Base-by-base conservation (phyloP, 495 filamentous ascomycete species). In the Neurospora intermedia region DNA sequence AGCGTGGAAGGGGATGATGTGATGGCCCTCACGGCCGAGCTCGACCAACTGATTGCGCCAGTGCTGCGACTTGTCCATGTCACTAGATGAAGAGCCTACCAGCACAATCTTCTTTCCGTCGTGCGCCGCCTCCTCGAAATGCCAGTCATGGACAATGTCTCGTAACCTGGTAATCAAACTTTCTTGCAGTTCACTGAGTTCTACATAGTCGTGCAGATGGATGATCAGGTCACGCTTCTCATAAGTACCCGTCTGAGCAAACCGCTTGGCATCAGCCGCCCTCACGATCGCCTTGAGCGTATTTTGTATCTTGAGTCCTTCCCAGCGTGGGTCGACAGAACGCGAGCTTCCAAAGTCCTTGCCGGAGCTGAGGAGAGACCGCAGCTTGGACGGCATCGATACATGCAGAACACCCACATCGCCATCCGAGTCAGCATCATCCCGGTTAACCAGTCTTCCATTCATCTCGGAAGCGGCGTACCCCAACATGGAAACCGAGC, bases 181-280 rank as follows among this genome's bases (percentile, higher is more conserved):
- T 23, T 89, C 86, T 10, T 84, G 77, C 1, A 91, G 89, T 70
- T 83, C 82, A 75, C 85, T 87, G 15, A 98, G 84, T 59, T 96
- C 92, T 38, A 88, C 88, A 77, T 93, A 93, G 78, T 97, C 94
- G 75, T 91, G 88, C 11, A 98, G 81, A 69, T 94, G 91, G 10
- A 99, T 82, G 73, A 98, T 93, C 1, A 86, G 76, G 59, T 77
- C 76, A 46, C 78, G 76, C 11, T 79, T 72, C 40, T 41, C 10
- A 27, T 27, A 46, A 10, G 69, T 54, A 40, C 59, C n/a, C 23
- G 9, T 38, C 54, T 27, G 35, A 13, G 69, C 27, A 38, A 70
- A 45, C 66, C 76, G 71, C 54, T 79, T 78, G n/a, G 72, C 73
- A 46, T 80, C 76, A 8, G 78, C 81, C 15, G 78, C 76, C 39